Conservation (phyloP, 495 filamentous ascomycete species). For the Aspergillus sclerotioniger region DNA sequence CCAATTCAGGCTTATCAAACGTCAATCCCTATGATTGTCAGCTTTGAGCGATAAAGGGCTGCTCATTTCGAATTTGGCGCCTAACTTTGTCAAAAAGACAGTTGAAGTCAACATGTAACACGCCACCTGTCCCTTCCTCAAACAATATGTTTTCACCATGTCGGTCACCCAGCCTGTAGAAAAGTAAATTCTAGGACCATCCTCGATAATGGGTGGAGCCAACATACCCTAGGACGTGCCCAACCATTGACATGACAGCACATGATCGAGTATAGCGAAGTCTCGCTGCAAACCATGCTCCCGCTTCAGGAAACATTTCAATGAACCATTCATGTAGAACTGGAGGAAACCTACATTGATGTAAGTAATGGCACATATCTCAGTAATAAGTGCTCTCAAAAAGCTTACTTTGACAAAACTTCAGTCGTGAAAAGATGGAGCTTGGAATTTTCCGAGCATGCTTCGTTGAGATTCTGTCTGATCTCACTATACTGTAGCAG, state of each 20-base stretch:
- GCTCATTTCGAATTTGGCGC: not conserved
- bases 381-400: not conserved
- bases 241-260: conserved; percentile 97
- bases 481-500: conserved; percentile 56
- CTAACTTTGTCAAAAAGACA: conserved; percentile 92
- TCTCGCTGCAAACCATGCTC: conserved; percentile 87
- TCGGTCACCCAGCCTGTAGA: conserved; percentile 75
- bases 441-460: conserved; percentile 53
- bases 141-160: conserved; percentile 97
- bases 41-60: not conserved
- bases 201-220: not conserved
- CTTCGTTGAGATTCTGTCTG: conserved; percentile 55
- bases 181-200: conserved; percentile 1
- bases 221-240: conserved; percentile 76
- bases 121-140: conserved; percentile 89
- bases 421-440: conserved; percentile 66
- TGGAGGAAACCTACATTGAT: conserved; percentile 60
- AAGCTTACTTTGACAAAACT: conserved; percentile 50
- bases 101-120: conserved; percentile 99
- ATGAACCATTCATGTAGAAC: conserved; percentile 94
- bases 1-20: conserved; percentile 89
- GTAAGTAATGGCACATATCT: conserved; percentile 13
- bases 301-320: conserved; percentile 88
- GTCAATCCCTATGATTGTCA: conserved; percentile 62
- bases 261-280: conserved; percentile 88